Evolutionary conservation across 208 protist genomes (phyloP).

Genomic region (Novymonas esmeraldas): DNA sequence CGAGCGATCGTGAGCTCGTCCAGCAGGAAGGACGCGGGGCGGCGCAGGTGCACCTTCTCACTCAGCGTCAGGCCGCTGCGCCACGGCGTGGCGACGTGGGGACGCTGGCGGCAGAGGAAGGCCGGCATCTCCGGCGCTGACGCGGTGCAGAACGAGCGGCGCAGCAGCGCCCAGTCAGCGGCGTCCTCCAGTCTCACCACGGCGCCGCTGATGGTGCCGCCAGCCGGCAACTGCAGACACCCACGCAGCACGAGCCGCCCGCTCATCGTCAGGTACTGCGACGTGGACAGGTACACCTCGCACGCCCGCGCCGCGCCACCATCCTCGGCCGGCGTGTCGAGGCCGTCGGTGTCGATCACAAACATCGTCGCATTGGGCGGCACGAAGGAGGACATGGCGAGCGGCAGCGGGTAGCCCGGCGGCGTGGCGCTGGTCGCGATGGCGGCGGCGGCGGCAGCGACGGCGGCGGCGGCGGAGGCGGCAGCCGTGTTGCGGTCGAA

Average conservation of each 20-base stretch:
- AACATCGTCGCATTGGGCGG: conserved; percentile 42
- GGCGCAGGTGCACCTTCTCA: conserved; percentile 44
- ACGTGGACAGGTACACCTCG: conserved; percentile 38
- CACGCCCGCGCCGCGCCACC: conserved; percentile 3
- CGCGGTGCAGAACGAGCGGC: conserved; percentile 19
- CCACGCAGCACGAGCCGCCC: conserved; percentile 52
- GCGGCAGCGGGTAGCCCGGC: conserved; percentile 11
- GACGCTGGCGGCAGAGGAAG: conserved; percentile 24
- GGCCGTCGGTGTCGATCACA: conserved; percentile 35
- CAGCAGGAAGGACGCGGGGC: conserved; percentile 29
- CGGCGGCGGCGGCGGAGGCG: too few species aligned
- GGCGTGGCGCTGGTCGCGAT: background rate
- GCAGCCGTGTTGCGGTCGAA: conserved; percentile 24
- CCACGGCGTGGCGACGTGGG: conserved; percentile 4
- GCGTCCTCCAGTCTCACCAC: conserved; percentile 36
- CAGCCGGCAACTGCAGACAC: conserved; percentile 46
- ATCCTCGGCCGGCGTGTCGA: background rate
- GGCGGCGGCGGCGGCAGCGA: too few species aligned
- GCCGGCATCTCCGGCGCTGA: conserved; percentile 7
- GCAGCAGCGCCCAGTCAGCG: conserved; percentile 36
- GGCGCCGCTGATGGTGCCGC: conserved; percentile 40
- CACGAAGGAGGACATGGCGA: conserved; percentile 35
- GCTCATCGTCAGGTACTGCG: conserved; percentile 44
- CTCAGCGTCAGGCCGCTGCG: conserved; percentile 42
- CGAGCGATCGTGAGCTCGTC: conserved; percentile 44